phyloP scores from a whole-genome alignment of 2,329 filamentous ascomycete species.

The Juglanconis juglandina region DNA sequence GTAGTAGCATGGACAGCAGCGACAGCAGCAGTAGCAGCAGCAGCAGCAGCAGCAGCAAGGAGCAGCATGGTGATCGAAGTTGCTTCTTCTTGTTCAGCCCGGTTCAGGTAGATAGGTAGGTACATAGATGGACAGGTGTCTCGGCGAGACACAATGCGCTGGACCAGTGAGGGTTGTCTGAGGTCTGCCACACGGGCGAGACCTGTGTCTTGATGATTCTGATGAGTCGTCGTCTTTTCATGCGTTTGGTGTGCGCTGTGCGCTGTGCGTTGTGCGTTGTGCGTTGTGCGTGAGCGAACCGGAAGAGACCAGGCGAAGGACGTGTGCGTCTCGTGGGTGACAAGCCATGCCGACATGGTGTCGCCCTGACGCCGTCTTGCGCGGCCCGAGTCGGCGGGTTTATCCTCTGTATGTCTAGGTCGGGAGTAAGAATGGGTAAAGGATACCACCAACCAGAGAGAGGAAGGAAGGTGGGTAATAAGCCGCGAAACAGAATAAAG shows the following conservation, averaged over 20 bases:
- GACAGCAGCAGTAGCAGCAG: no score
- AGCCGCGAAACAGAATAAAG: background rate
- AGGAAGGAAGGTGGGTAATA: background rate
- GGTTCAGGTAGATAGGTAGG: no score
- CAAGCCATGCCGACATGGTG: background rate
- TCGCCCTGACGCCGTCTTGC: background rate
- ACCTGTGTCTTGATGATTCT: background rate
- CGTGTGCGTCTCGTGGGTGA: background rate
- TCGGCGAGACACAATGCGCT: background rate
- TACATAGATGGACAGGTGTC: background rate
- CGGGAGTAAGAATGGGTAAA: background rate
- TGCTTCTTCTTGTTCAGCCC: no score
- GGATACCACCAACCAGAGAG: background rate
- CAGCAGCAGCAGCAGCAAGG: no score
- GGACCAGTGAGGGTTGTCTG: background rate
- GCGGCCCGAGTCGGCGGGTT: background rate
- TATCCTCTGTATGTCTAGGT: background rate
- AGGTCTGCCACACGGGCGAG: background rate
- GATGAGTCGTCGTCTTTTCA: background rate
- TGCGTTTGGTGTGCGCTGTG: background rate
- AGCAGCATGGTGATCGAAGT: no score
- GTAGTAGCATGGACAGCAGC: no score
- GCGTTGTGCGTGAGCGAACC: background rate
- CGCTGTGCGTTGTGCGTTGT: background rate
- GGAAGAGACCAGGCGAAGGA: background rate